phyloP scores from a whole-genome alignment of 495 filamentous ascomycete species.

The Penicillium canescens region DNA sequence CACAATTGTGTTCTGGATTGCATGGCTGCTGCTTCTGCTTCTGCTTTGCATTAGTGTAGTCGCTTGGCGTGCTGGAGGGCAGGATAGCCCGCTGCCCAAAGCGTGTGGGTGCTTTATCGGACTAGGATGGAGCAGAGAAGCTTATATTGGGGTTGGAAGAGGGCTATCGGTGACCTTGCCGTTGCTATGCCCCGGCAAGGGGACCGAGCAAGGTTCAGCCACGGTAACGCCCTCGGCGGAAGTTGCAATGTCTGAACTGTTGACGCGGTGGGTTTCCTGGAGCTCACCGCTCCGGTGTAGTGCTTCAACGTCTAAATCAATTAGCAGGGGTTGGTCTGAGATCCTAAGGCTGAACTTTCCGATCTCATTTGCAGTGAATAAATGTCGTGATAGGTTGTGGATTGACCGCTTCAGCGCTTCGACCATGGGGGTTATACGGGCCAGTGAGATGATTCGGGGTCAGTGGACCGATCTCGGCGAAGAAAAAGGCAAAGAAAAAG shows the following conservation, averaged over 20 bases:
- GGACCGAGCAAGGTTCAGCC: constrained; percentile 24
- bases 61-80: background rate
- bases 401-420: constrained; percentile 19
- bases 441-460: background rate
- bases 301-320: background rate
- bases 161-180: constrained; percentile 5
- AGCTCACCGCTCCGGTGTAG: constrained; percentile 1
- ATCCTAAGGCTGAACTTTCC: constrained; percentile 24
- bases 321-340: constrained; percentile 2
- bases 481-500: background rate
- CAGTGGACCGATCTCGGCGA: background rate
- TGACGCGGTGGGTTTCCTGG: background rate
- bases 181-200: constrained; percentile 5
- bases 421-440: constrained; percentile 10
- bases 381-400: constrained; percentile 15
- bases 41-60: background rate
- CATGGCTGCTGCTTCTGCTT: background rate
- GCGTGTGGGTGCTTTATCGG: background rate
- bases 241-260: constrained; percentile 11
- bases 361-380: constrained; percentile 6
- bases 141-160: background rate
- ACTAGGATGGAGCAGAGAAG: constrained; percentile 2
- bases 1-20: background rate
- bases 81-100: constrained; percentile 6
- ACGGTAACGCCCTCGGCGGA: constrained; percentile 19